Percentiles rank a stretch among this genome's conserved stretches.
phyloP scores from a whole-genome alignment of 208 protist genomes.

The Kentomonas sorsogonicus region DNA sequence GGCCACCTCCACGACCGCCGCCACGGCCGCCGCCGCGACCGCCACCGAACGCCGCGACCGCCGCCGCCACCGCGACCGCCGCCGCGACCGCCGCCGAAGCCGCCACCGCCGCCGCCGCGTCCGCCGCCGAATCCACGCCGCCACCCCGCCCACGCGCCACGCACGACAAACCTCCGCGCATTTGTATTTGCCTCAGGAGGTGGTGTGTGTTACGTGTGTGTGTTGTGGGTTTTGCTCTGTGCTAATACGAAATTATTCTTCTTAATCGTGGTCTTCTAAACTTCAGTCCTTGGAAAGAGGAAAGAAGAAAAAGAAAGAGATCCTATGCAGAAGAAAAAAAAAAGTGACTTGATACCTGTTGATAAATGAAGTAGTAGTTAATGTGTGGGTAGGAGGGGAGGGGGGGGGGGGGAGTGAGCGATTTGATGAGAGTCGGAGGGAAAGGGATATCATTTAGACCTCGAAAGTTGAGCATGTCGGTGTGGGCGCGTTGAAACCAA shows the following conservation, averaged over 20 bases:
- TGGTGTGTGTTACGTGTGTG: no score
- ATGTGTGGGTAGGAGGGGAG: neutral
- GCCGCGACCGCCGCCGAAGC: slow-evolving; percentile 38
- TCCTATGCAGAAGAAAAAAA: slow-evolving; percentile 3
- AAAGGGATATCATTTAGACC: no score
- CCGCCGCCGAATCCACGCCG: slow-evolving; percentile 12
- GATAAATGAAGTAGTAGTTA: neutral
- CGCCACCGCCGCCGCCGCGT: slow-evolving; percentile 26
- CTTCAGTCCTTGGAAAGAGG: neutral
- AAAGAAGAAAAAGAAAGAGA: neutral
- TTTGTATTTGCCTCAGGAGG: slow-evolving; percentile 14
- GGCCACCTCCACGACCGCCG: slow-evolving; percentile 51
- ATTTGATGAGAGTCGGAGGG: neutral
- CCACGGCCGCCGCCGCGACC: slow-evolving; percentile 33
- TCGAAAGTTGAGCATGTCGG: no score
- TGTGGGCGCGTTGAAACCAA: no score
- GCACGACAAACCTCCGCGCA: slow-evolving; percentile 24
- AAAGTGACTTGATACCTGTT: neutral
- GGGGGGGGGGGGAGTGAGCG: neutral
- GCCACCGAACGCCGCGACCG: slow-evolving; percentile 36
- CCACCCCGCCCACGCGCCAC: slow-evolving; percentile 7
- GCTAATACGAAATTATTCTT: slow-evolving; percentile 7
- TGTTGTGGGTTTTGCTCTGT: no score
- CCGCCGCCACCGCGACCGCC: slow-evolving; percentile 36
- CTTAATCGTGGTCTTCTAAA: neutral